Conservation (phyloP, 1,139 yeast species). For the Hemisphaericaspora lyxosophila region DNA sequence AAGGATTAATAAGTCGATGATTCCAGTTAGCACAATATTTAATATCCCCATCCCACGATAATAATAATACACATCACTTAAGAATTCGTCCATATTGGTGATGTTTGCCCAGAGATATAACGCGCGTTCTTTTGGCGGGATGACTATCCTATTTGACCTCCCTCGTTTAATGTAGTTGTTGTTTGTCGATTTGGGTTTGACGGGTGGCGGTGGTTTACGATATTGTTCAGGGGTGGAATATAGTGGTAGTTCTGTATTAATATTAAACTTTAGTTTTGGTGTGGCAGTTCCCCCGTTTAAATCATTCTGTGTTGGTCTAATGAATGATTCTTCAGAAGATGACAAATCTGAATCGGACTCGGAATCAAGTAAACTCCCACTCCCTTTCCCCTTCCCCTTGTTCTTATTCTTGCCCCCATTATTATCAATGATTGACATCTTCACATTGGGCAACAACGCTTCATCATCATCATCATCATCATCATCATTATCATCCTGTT, state of each 20-base stretch:
- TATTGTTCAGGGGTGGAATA: conserved; percentile 9
- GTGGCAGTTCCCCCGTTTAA: neutral
- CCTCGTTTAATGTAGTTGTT: conserved; percentile 17
- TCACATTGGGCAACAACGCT: conserved; percentile 4
- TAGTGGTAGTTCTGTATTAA: conserved; percentile 9
- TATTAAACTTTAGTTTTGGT: conserved; percentile 11
- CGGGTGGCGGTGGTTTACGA: conserved; percentile 8
- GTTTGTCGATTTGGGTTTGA: conserved; percentile 11
- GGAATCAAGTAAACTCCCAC: conserved; percentile 27
- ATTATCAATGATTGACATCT: conserved; percentile 3
- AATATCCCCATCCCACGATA: conserved; percentile 82
- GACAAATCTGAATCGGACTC: conserved; percentile 39
- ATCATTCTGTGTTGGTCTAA: conserved; percentile 9
- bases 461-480: conserved; percentile 13
- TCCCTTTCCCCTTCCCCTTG: conserved; percentile 4
- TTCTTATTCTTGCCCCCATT: conserved; percentile 2
- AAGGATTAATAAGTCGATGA: conserved; percentile 68
- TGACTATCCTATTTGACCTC: conserved; percentile 21
- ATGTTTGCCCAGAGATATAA: conserved; percentile 96
- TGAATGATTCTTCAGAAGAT: conserved; percentile 20
- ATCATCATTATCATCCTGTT: conserved; percentile 1
- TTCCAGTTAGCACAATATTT: conserved; percentile 67
- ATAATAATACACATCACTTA: conserved; percentile 79
- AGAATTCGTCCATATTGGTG: conserved; percentile 81
- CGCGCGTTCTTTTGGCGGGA: conserved; percentile 74